Conservation (phyloP, 345 rosid genomes). For the Dipteronia dyeriana region DNA sequence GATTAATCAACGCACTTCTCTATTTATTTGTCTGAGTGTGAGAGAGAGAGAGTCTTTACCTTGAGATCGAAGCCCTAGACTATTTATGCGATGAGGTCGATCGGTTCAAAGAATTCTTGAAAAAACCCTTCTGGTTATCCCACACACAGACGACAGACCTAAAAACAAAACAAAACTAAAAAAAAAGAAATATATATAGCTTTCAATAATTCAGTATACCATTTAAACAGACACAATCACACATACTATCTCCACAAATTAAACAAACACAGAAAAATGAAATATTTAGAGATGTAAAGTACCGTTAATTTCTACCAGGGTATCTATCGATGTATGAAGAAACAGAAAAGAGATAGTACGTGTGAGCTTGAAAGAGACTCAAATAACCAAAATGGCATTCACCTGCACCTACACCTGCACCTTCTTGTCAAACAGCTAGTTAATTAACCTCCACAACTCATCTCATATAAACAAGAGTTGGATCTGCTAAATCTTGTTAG, state of each 20-base stretch:
- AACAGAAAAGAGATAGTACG: background rate
- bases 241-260: no score
- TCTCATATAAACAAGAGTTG: background rate
- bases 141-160: background rate
- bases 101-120: conserved; percentile 2
- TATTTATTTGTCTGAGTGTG: no score
- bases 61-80: no score
- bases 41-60: no score
- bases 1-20: no score
- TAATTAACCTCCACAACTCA: no score
- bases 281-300: background rate
- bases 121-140: background rate
- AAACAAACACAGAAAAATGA: background rate
- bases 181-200: no score
- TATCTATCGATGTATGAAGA: background rate
- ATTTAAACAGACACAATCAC: no score
- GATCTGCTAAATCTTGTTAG: background rate
- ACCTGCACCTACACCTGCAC: conserved; percentile 57
- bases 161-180: no score
- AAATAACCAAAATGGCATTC: conserved; percentile 48
- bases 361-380: background rate
- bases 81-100: background rate
- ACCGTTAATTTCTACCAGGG: background rate
- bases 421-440: conserved; percentile 14
- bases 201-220: no score